Percentiles rank a stretch among this genome's conserved stretches.
Conservation (phyloP, 345 rosid genomes). For the Citrus sp. region DNA sequence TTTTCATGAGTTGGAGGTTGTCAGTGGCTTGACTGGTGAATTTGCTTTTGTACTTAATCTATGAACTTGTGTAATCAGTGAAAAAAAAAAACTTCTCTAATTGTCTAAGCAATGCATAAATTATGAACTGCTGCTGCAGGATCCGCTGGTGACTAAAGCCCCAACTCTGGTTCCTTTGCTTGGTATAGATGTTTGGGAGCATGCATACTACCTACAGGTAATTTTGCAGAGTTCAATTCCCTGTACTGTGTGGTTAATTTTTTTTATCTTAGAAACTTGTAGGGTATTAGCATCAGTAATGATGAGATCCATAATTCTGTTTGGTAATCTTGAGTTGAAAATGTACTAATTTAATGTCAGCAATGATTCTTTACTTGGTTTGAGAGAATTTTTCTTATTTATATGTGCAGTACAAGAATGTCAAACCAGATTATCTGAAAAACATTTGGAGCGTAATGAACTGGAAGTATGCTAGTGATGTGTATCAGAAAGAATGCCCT, state of each 20-base stretch:
- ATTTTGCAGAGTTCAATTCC: neutral
- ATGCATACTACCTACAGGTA: conserved; percentile 98
- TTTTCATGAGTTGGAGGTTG: neutral
- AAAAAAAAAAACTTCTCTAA: neutral
- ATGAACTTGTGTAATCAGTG: neutral
- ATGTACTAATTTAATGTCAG: neutral
- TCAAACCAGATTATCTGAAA: conserved; percentile 82
- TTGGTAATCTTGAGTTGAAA: neutral
- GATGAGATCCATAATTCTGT: neutral
- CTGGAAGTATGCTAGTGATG: conserved; percentile 80
- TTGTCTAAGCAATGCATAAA: neutral
- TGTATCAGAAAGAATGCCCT: conserved; percentile 55
- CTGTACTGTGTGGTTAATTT: neutral
- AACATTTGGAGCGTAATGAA: conserved; percentile 91
- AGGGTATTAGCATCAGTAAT: neutral
- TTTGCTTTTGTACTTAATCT: neutral
- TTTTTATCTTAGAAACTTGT: neutral
- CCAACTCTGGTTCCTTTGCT: conserved; percentile 69
- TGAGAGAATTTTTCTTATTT: neutral
- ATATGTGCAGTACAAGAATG: conserved; percentile 78
- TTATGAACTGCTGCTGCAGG: conserved; percentile 40
- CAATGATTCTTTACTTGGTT: neutral
- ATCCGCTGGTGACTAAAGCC: conserved; percentile 85
- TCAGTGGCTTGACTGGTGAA: neutral
- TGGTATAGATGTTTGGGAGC: conserved; percentile 99